These are phyloP conservation scores for Helichrysum umbraculigerum DNA, from an alignment of 129 eudicot species.

Conservation along the genomic window DNA sequence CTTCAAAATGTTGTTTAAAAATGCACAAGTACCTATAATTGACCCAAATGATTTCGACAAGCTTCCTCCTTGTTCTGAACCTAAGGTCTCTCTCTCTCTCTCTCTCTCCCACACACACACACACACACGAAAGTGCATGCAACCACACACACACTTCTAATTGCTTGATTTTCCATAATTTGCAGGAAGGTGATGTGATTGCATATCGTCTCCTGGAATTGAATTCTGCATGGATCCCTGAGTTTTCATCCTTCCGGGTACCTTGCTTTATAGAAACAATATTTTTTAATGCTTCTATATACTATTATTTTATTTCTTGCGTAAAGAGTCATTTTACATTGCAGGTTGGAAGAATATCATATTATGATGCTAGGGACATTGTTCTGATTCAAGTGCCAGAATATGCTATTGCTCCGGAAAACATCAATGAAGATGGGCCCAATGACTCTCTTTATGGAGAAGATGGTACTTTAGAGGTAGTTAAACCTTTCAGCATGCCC, in stretches of 20 bases:
- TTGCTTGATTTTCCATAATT: neutral
- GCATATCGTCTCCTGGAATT: slow-evolving; percentile 87
- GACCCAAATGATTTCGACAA: slow-evolving; percentile 63
- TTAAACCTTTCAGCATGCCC: slow-evolving; percentile 12
- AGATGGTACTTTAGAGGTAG: slow-evolving; percentile 94
- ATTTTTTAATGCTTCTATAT: neutral
- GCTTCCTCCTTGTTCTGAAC: slow-evolving; percentile 63
- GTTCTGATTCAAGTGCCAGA: slow-evolving; percentile 68
- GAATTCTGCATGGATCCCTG: slow-evolving; percentile 84
- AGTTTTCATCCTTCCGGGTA: slow-evolving; percentile 82
- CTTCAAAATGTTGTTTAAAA: slow-evolving; percentile 31
- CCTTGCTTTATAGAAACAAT: slow-evolving; percentile 1
- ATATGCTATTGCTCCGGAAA: slow-evolving; percentile 54
- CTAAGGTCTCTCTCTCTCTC: slow-evolving; percentile 52
- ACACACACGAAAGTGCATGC: neutral
- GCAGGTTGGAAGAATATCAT: slow-evolving; percentile 78
- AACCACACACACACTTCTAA: neutral
- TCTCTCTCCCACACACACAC: neutral
- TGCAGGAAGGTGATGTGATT: slow-evolving; percentile 42
- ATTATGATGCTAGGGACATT: slow-evolving; percentile 50
- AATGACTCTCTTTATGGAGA: slow-evolving; percentile 67
- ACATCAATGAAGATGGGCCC: slow-evolving; percentile 49
- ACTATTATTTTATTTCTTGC: neutral
- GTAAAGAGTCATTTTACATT: neutral
- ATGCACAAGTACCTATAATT: slow-evolving; percentile 37